Percentiles rank a stretch among this genome's conserved stretches.
phyloP scores from a whole-genome alignment of 148 eudicot species.

The Vaccinium darrowii region DNA sequence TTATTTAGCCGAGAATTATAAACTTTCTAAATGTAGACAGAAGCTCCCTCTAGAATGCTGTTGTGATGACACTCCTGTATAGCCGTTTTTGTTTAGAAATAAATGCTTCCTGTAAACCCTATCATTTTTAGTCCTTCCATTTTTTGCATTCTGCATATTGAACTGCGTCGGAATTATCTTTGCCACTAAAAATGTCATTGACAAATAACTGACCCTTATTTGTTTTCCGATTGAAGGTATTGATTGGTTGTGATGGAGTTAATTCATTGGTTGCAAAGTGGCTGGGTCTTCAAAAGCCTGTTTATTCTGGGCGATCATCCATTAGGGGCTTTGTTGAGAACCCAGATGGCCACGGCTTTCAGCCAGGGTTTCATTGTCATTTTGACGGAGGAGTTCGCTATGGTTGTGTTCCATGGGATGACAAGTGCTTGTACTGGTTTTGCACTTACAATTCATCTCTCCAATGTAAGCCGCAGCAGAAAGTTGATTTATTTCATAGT shows the following conservation, averaged over 20 bases:
- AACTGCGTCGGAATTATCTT: not conserved
- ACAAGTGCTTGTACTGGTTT: slow-evolving; percentile 45
- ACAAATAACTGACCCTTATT: not conserved
- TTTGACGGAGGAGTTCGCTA: slow-evolving; percentile 41
- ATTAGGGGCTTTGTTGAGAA: slow-evolving; percentile 46
- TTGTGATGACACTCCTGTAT: not conserved
- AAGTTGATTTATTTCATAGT: not conserved
- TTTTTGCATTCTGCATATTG: not conserved
- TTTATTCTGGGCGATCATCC: slow-evolving; percentile 28
- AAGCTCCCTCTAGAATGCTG: too few species aligned
- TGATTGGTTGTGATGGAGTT: slow-evolving; percentile 57
- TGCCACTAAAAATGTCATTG: not conserved
- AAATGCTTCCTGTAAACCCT: not conserved
- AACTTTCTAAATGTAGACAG: too few species aligned
- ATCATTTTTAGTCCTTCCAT: not conserved
- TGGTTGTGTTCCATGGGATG: slow-evolving; percentile 45
- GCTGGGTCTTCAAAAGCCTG: slow-evolving; percentile 37
- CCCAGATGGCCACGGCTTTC: slow-evolving; percentile 34
- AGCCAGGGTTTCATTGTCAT: slow-evolving; percentile 23
- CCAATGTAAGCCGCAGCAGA: slow-evolving; percentile 17
- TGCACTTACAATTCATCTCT: slow-evolving; percentile 32
- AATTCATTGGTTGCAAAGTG: slow-evolving; percentile 49
- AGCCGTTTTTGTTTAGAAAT: not conserved
- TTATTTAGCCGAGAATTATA: too few species aligned
- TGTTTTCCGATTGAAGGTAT: slow-evolving; percentile 26